Base-by-base conservation (phyloP, 164 flowering plant genomes). In the Umbilicus rupestris region DNA sequence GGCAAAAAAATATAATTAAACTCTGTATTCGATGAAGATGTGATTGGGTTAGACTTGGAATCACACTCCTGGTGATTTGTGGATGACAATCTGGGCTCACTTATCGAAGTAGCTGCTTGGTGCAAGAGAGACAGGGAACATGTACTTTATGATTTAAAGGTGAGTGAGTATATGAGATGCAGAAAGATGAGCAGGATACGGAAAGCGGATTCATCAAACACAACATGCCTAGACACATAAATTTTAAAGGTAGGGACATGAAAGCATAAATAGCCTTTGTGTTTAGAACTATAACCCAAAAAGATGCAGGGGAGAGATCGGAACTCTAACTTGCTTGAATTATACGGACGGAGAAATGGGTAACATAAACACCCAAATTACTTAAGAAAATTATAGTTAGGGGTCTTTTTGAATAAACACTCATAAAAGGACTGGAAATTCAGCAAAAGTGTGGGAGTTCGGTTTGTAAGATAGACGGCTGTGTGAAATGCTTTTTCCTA, bases 261-360 rank as follows among this genome's bases (percentile, higher is more conserved):
- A n/a, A n/a, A n/a, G n/a, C n/a, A n/a, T n/a, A n/a, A n/a, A n/a
- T n/a, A n/a, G n/a, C n/a, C n/a, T n/a, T 44, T 66, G 20, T 66
- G 69, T 50, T 66, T 35, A 50, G 42, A n/a, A 50, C 69, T 66
- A 31, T 66, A 66, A 19, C 69, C 69, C 62, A 66, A 20, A 50
- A 66, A 66, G 9, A 14, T 37, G 39, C 69, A 66, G 42, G 16
- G 42, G 3, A 33, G 12, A 7, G 69, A 30, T 49, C 44, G 60
- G n/a, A 3, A 31, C 7, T 49, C 42, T 17, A 66, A 24, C 39
- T 66, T 66, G 7, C 11, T 29, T 33, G 7, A 7, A 5, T 66
- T 50, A 12, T 7, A 6, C 16, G 41, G 9, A 47, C 55, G 69
- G 11, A 49, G 39, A 14, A 39, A 50, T 31, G 50, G 16, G 31